These are phyloP conservation scores for Xylaria intraflava DNA, from an alignment of 495 filamentous ascomycete species.

Conservation along the genomic window DNA sequence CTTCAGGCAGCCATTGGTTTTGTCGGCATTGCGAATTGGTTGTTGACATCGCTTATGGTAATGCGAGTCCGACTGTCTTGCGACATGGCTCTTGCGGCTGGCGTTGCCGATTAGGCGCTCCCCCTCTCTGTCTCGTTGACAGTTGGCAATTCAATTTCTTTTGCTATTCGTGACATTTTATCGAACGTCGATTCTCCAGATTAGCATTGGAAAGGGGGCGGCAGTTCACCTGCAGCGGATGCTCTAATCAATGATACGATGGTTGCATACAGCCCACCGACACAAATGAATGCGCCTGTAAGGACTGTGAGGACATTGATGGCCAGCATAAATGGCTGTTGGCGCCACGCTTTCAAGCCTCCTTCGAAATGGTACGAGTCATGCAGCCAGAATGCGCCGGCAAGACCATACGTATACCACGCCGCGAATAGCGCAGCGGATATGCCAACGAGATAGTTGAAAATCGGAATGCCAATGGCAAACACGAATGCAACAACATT, in stretches of 20 bases:
- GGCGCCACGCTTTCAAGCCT: slow-evolving; percentile 14
- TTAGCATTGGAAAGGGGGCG: slow-evolving; percentile 20
- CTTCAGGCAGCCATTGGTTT: too few species aligned
- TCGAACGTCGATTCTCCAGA: background rate
- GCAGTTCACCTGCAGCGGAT: slow-evolving; percentile 18
- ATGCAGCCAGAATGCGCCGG: slow-evolving; percentile 36
- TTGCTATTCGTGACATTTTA: background rate
- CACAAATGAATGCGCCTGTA: slow-evolving; percentile 26
- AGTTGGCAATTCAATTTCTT: background rate
- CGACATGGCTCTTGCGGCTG: slow-evolving; percentile 3
- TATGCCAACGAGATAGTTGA: slow-evolving; percentile 52
- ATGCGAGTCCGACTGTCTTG: background rate
- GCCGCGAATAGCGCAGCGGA: slow-evolving; percentile 47
- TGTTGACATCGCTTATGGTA: slow-evolving; percentile 30
- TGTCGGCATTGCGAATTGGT: too few species aligned
- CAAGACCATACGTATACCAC: slow-evolving; percentile 51
- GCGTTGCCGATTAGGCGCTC: background rate
- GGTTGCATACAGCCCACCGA: slow-evolving; percentile 24
- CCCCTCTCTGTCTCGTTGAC: background rate
- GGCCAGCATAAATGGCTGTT: slow-evolving; percentile 17
- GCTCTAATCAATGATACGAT: slow-evolving; percentile 19
- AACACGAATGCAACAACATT: slow-evolving; percentile 61
- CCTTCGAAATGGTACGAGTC: slow-evolving; percentile 5
- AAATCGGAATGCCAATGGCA: slow-evolving; percentile 57
- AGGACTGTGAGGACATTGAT: slow-evolving; percentile 22